Conservation (phyloP, 176 grass and related monocot species). For the Phoenix dactylifera region DNA sequence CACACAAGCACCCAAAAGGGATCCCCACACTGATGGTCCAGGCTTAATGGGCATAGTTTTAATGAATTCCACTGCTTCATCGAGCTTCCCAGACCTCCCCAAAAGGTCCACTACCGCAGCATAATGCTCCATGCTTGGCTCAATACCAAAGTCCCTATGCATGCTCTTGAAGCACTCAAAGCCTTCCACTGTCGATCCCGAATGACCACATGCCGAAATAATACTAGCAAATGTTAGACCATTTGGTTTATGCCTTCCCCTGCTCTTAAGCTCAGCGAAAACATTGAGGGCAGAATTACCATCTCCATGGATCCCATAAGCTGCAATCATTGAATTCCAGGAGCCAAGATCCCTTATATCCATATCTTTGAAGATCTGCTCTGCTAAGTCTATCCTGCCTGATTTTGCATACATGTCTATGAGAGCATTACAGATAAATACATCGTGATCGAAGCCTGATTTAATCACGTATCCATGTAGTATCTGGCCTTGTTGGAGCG, state of each 20-base stretch:
- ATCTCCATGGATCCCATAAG: constrained; percentile 53
- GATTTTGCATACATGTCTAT: constrained; percentile 57
- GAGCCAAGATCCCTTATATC: constrained; percentile 49
- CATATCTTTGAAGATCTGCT: constrained; percentile 42
- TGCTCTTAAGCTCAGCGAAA: constrained; percentile 32
- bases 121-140: constrained; percentile 57
- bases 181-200: constrained; percentile 55
- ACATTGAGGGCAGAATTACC: constrained; percentile 36
- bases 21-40: constrained; percentile 47
- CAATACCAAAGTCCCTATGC: constrained; percentile 38
- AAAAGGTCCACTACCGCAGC: constrained; percentile 58
- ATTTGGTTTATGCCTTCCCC: constrained; percentile 34
- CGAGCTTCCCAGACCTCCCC: constrained; percentile 51
- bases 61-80: constrained; percentile 45
- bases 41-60: constrained; percentile 45
- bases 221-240: constrained; percentile 48
- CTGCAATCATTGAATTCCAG: constrained; percentile 64
- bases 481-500: constrained; percentile 40
- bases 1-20: constrained; percentile 47
- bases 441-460: constrained; percentile 24
- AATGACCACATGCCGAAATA: constrained; percentile 55
- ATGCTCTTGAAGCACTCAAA: constrained; percentile 56
- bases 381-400: constrained; percentile 37
- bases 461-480: constrained; percentile 42
- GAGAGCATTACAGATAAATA: constrained; percentile 49